Evolutionary conservation across 2,329 filamentous ascomycete genomes (phyloP), one percentile per base, ranked within the genome.

Genomic region (Hymenoscyphus albidus): DNA sequence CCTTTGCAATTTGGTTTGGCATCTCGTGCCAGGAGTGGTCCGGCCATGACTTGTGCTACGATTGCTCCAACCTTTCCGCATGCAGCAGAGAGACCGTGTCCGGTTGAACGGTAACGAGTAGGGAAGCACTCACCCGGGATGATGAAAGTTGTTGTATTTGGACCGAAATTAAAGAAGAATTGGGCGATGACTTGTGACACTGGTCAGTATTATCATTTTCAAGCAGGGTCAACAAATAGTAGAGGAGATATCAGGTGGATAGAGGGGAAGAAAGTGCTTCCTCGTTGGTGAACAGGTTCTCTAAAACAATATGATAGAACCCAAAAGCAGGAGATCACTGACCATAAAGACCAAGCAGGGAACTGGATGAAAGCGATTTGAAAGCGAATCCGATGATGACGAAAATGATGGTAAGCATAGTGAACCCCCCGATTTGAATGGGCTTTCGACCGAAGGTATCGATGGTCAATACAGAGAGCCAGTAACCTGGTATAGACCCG

Each of bases 401-500:
- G 73, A 89, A 90, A 12, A 89, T 74, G 56, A 85, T 77, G 1
- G 86, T 89, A 4, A 90, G 78, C 16, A 88, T 72, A 2, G 80
- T 69, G 74, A 89, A 90, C 16, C 87, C 87, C 56, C 82, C 73
- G 1, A 90, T 75, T 75, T 92, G 92, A 32, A 95, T 88, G 0
- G 90, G 83, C 76, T 92, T 93, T 65, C 91, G 88, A 10, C 91
- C 91, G 16, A 93, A 70, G 1, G 84, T 91, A 76, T 94, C 91
- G 65, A 93, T 85, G 0, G 85, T 86, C 13, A 89, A 81, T 35
- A 93, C 85, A 1, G 89, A 90, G 10, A 88, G 83, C 89, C 89
- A 93, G 78, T 93, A 94, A 13, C 91, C 91, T 0, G 91, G 91
- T 4, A 94, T 85, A 14, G 90, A 87, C 44, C 91, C 91, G 5